Evolutionary conservation across 176 grass and related monocot species (phyloP).

Genomic region (Oryza meridionalis): DNA sequence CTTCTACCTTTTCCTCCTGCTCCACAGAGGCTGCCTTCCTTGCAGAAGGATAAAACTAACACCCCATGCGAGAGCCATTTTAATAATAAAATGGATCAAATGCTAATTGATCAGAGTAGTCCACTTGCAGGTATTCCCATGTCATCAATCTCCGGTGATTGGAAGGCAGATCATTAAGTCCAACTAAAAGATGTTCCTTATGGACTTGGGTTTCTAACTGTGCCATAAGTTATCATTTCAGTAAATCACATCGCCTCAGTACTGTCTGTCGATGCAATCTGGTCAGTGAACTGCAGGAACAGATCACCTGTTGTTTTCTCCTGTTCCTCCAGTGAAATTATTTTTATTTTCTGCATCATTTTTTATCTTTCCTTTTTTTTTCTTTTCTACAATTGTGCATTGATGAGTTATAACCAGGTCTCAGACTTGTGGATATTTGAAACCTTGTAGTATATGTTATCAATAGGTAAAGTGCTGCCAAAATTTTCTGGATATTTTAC

Average conservation of each 20-base stretch:
- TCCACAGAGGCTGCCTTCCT: conserved; percentile 30
- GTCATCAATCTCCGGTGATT: conserved; percentile 45
- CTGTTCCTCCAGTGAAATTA: background rate
- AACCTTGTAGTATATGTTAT: background rate
- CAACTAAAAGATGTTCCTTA: conserved; percentile 62
- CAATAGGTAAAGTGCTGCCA: background rate
- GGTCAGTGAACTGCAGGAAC: conserved; percentile 18
- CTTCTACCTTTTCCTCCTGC: conserved; percentile 16
- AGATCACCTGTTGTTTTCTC: conserved; percentile 33
- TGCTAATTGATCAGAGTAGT: background rate
- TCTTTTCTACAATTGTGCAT: background rate
- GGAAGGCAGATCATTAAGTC: conserved; percentile 38
- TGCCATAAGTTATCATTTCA: conserved; percentile 40
- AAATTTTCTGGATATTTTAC: background rate
- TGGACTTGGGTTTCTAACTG: conserved; percentile 57
- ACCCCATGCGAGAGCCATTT: conserved; percentile 21
- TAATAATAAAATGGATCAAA: conserved; percentile 27
- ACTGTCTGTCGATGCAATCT: conserved; percentile 11
- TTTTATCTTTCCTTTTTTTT: too few relatives aligned
- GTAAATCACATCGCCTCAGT: conserved; percentile 35
- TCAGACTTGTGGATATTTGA: background rate
- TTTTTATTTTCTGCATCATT: background rate
- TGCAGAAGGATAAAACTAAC: conserved; percentile 35
- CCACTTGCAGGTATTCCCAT: conserved; percentile 50
- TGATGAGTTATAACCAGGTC: background rate